Conservation (phyloP, 2,329 filamentous ascomycete species). For the Alternaria panax region DNA sequence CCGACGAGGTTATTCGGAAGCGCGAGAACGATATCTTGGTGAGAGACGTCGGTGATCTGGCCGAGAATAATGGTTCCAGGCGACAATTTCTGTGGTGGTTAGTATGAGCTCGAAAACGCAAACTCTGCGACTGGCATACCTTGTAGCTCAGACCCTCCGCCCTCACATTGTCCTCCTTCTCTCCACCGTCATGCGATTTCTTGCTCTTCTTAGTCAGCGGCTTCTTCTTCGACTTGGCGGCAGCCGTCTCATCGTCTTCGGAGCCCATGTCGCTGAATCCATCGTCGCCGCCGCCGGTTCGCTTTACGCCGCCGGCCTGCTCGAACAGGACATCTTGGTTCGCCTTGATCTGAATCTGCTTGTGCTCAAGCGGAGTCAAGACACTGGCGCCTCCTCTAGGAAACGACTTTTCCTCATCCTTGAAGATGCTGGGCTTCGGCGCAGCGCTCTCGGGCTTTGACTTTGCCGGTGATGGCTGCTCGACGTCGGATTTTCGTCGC, state of each 20-base stretch:
- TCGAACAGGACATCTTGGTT: conserved; percentile 92
- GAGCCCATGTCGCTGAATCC: conserved; percentile 54
- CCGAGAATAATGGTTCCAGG: conserved; percentile 89
- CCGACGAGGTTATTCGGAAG: conserved; percentile 93
- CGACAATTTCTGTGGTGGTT: conserved; percentile 70
- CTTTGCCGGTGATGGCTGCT: conserved; percentile 37
- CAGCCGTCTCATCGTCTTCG: conserved; percentile 52
- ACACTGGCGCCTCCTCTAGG: conserved; percentile 91
- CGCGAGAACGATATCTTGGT: conserved; percentile 78
- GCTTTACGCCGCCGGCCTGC: conserved; percentile 68
- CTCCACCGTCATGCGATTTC: conserved; percentile 51
- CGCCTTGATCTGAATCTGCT: conserved; percentile 93
- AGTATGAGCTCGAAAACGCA: conserved; percentile 8
- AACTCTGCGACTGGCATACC: conserved; percentile 58
- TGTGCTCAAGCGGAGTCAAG: conserved; percentile 91
- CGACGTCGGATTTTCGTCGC: conserved; percentile 47
- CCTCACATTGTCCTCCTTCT: conserved; percentile 63
- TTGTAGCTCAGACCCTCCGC: conserved; percentile 91
- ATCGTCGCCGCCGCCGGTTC: conserved; percentile 56
- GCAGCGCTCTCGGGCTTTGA: conserved; percentile 42
- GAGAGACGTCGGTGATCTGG: conserved; percentile 81
- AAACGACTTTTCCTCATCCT: conserved; percentile 87
- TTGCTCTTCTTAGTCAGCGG: conserved; percentile 59
- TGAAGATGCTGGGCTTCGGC: conserved; percentile 56
- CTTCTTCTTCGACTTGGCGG: conserved; percentile 59